These are phyloP conservation scores for Salix exigua DNA, from an alignment of 345 rosid species.

Conservation along the genomic window DNA sequence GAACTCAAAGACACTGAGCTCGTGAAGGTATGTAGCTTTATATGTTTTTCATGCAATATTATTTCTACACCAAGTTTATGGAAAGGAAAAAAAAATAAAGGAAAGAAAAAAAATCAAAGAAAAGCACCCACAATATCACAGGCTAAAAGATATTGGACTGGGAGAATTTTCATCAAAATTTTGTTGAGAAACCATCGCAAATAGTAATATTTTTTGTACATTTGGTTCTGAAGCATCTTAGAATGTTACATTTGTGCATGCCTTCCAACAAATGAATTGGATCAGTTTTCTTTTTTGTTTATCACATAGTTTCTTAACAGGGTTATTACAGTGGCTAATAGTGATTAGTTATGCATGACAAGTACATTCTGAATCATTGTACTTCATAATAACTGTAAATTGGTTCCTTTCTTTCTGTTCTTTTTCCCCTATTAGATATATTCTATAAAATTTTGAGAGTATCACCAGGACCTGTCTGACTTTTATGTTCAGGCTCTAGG, in stretches of 20 bases:
- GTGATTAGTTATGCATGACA: neutral
- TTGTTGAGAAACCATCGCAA: neutral
- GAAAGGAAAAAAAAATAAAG: neutral
- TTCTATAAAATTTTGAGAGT: neutral
- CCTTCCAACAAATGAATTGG: neutral
- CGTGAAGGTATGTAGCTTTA: constrained; percentile 33
- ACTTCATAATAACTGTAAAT: neutral
- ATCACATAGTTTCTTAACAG: neutral
- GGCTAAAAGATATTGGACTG: neutral
- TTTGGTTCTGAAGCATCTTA: neutral
- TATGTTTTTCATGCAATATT: neutral
- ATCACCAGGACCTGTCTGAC: neutral
- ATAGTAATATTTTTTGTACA: neutral
- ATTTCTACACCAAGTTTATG: neutral
- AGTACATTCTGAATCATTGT: neutral
- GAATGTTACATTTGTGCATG: neutral
- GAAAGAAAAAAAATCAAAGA: neutral
- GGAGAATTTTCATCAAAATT: neutral
- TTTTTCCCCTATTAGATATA: neutral
- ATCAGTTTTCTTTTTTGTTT: neutral
- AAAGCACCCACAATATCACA: neutral
- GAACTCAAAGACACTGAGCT: constrained; percentile 13
- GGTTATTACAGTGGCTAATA: neutral
- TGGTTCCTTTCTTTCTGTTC: neutral
- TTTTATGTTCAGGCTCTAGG: neutral